Evolutionary conservation across 2,329 filamentous ascomycete species (phyloP).

Genomic region (Claviceps lovelessii): DNA sequence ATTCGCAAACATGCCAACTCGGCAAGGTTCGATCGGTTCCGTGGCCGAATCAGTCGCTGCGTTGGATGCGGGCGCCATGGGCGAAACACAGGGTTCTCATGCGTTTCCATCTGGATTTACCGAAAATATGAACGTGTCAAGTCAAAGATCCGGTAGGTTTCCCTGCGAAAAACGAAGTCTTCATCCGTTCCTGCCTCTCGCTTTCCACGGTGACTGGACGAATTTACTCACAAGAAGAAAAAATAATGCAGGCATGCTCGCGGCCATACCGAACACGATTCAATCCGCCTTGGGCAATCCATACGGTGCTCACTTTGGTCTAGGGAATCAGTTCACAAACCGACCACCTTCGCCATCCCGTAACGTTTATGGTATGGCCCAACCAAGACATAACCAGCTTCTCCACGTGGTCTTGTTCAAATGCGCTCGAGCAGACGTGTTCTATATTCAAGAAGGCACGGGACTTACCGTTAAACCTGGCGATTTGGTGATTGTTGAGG

Average conservation of each 20-base stretch:
- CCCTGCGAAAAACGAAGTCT: background rate
- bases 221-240: background rate
- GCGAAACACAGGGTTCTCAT: conserved; percentile 27
- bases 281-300: conserved; percentile 21
- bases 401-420: conserved; percentile 94
- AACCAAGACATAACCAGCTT: conserved; percentile 51
- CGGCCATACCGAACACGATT: conserved; percentile 13
- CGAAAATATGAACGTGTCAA: conserved; percentile 23
- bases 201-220: background rate
- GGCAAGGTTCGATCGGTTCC: conserved; percentile 49
- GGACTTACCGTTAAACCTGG: conserved; percentile 81
- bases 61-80: conserved; percentile 29
- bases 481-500: conserved; percentile 93
- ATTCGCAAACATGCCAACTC: conserved; percentile 54
- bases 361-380: conserved; percentile 45
- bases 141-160: conserved; percentile 26
- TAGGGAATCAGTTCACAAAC: conserved; percentile 17
- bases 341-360: conserved; percentile 46
- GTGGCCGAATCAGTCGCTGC: conserved; percentile 35
- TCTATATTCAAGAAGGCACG: conserved; percentile 92
- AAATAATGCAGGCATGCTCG: conserved; percentile 11
- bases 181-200: background rate
- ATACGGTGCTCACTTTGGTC: conserved; percentile 32
- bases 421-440: conserved; percentile 85
- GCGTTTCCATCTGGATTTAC: conserved; percentile 28